phyloP scores from a whole-genome alignment of 148 eudicot genomes.

The Tetragonia tetragonoides region DNA sequence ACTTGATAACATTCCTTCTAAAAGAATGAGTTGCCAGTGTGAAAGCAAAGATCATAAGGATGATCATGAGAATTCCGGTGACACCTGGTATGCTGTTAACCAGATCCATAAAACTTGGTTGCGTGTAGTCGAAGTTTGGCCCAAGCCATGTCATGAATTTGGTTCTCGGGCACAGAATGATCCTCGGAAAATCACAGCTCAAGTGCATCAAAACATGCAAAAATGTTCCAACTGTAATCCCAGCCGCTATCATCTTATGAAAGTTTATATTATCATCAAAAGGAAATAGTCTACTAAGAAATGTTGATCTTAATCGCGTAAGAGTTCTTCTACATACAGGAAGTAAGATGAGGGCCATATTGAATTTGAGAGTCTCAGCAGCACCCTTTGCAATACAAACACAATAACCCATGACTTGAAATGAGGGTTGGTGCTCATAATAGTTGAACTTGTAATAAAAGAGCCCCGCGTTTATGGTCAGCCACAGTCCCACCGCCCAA shows the following conservation, averaged over 20 bases:
- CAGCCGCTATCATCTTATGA: conserved; percentile 73
- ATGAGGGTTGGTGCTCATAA: conserved; percentile 34
- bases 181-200: conserved; percentile 61
- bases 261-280: conserved; percentile 95
- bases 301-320: conserved; percentile 70
- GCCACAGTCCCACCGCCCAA: conserved; percentile 59
- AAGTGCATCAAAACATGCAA: conserved; percentile 58
- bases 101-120: conserved; percentile 59
- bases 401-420: conserved; percentile 72
- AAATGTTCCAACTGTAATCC: conserved; percentile 50
- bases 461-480: conserved; percentile 46
- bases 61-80: conserved; percentile 68
- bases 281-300: conserved; percentile 58
- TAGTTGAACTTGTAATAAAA: conserved; percentile 58
- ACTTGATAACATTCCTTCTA: conserved; percentile 75
- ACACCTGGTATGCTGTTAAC: conserved; percentile 45
- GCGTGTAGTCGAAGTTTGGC: conserved; percentile 40
- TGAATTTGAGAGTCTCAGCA: conserved; percentile 84
- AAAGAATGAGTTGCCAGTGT: conserved; percentile 79
- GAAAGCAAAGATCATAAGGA: conserved; percentile 71
- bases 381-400: conserved; percentile 85
- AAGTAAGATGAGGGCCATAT: conserved; percentile 86
- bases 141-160: conserved; percentile 52
- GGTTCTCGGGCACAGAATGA: conserved; percentile 35
- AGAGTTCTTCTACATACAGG: conserved; percentile 95